Conservation (phyloP, 495 filamentous ascomycete genomes). For the Beverwykella pulmonaria region DNA sequence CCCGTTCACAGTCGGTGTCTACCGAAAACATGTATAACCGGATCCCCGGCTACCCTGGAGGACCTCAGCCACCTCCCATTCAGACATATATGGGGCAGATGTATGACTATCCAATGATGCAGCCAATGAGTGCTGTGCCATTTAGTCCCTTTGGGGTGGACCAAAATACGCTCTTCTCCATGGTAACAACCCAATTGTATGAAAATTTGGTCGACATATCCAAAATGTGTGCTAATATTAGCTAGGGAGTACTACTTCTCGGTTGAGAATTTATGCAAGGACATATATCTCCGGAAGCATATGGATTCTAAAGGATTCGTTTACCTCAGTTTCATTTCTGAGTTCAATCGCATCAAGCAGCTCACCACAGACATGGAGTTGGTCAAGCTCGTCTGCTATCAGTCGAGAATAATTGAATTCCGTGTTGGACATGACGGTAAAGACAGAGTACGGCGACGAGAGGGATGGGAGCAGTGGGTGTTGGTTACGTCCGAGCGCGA, state of each 20-base stretch:
- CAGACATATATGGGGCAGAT: slow-evolving; percentile 38
- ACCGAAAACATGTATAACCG: slow-evolving; percentile 42
- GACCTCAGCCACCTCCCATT: slow-evolving; percentile 33
- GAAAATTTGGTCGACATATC: slow-evolving; percentile 21
- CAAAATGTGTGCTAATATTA: slow-evolving; percentile 29
- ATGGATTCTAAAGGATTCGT: slow-evolving; percentile 97
- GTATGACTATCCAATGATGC: slow-evolving; percentile 48
- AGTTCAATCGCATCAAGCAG: slow-evolving; percentile 80
- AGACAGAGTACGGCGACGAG: slow-evolving; percentile 74
- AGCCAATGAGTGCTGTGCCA: slow-evolving; percentile 66
- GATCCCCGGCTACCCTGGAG: slow-evolving; percentile 30
- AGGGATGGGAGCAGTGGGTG: slow-evolving; percentile 82
- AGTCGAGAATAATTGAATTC: slow-evolving; percentile 71
- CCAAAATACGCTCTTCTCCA: slow-evolving; percentile 56
- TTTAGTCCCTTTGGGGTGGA: slow-evolving; percentile 62
- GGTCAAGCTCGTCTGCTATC: slow-evolving; percentile 70
- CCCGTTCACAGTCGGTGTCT: slow-evolving; percentile 44
- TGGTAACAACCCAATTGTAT: slow-evolving; percentile 71
- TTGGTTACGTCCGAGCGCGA: slow-evolving; percentile 65
- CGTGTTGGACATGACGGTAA: slow-evolving; percentile 69
- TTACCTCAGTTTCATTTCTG: slow-evolving; percentile 71
- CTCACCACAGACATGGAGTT: slow-evolving; percentile 73
- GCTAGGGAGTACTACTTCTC: slow-evolving; percentile 92
- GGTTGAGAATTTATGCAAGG: slow-evolving; percentile 93
- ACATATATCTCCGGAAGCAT: slow-evolving; percentile 80